Evolutionary conservation across 495 filamentous ascomycete species (phyloP), one percentile per base, ranked within the genome.

Genomic region (Cudoniella acicularis): DNA sequence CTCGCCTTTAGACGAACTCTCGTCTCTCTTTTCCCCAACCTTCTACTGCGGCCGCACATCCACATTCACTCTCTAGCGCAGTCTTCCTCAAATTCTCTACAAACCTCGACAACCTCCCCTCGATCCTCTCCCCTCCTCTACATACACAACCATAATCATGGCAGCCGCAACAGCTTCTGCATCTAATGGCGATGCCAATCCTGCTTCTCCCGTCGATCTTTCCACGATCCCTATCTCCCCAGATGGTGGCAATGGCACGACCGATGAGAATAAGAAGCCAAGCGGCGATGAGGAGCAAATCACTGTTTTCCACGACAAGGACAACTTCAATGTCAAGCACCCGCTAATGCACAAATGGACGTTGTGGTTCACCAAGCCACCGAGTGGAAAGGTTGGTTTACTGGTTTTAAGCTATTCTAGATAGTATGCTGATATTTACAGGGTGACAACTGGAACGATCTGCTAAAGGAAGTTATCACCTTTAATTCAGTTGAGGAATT

Each of bases 261-360:
- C 30, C 1, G 55, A 68, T 45, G 75, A 74, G 50, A 64, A 65
- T 52, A 67, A 68, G 52, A 75, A 70, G 26, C 63, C 65, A 17
- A 73, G 71, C 45, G 74, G 63, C 10, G 70, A 59, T 17, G 72
- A 78, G 54, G 84, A 91, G 60, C 75, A 83, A 18, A 75, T 96
- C 65, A 98, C 94, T 23, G 92, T 98, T 57, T 98, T 98, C 79
- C 91, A 98, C 72, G 88, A 96, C 76, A 85, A 91, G 51, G 89
- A 97, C 52, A 96, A 97, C 79, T 98, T 98, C 83, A 98, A 95
- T 69, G 92, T 97, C 70, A 98, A 98, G 79, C 94, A 98, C 72
- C 92, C 92, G 42, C 77, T 98, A 51, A 91, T 94, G 83, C 87
- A 96, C 76, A 86, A 88, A 67, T 98, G 94, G 94, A 98, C 95